Evolutionary conservation across 352 stramenopile species (phyloP).

Genomic region (Phytopythium helicoides): DNA sequence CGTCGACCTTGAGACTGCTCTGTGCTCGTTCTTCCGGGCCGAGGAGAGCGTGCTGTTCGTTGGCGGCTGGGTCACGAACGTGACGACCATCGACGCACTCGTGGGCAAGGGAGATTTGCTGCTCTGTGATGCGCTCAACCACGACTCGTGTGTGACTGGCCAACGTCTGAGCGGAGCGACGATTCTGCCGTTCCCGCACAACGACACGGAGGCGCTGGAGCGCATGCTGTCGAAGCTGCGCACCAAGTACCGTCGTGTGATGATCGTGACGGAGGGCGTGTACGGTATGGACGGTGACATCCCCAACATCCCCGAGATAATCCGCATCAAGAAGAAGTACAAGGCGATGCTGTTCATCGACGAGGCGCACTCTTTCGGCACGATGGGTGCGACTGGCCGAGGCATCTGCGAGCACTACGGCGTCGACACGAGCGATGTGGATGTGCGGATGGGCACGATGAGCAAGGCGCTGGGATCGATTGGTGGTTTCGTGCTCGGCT

Average conservation of each 20-base stretch:
- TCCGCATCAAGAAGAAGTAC: constrained; percentile 68
- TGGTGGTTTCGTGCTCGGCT: constrained; percentile 63
- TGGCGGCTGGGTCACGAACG: constrained; percentile 75
- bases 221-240: constrained; percentile 68
- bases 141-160: constrained; percentile 77
- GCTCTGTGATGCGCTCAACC: constrained; percentile 75
- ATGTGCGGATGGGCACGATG: constrained; percentile 73
- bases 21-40: constrained; percentile 62
- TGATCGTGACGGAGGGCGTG: constrained; percentile 66
- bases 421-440: constrained; percentile 42
- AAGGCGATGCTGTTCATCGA: constrained; percentile 61
- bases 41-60: constrained; percentile 65
- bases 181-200: constrained; percentile 77
- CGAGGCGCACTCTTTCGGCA: constrained; percentile 68
- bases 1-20: constrained; percentile 57
- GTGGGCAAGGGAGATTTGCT: constrained; percentile 76
- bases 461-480: constrained; percentile 70
- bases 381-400: constrained; percentile 50
- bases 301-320: constrained; percentile 46
- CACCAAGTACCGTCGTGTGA: constrained; percentile 69
- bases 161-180: constrained; percentile 75
- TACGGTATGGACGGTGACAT: constrained; percentile 76
- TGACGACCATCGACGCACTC: constrained; percentile 72
- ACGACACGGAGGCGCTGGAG: constrained; percentile 69
- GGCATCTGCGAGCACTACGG: constrained; percentile 57